A percentile compares a stretch with the other conserved stretches of the same genome.
phyloP scores from a whole-genome alignment of 1,284 basidiomycete genomes.

The Psilocybe mexicana region DNA sequence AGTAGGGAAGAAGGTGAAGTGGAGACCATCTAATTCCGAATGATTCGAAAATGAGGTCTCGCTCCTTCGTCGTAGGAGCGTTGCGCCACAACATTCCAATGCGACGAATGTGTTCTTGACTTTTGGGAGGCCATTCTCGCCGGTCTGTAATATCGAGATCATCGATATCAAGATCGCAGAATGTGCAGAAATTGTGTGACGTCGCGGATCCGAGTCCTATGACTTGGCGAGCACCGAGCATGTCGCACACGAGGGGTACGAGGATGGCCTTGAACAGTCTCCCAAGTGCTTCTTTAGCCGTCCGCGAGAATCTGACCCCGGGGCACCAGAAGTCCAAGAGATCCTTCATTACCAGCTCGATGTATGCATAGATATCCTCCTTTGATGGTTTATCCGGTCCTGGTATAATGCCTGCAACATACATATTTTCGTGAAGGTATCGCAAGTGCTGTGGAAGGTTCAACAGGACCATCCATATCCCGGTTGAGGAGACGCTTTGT shows the following conservation, averaged over 20 bases:
- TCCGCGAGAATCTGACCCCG: constrained; percentile 28
- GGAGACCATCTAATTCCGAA: constrained; percentile 28
- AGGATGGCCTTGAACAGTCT: constrained; percentile 19
- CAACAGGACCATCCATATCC: constrained; percentile 24
- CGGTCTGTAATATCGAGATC: constrained; percentile 31
- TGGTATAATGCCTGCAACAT: constrained; percentile 29
- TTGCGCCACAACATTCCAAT: constrained; percentile 24
- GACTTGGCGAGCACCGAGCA: constrained; percentile 35
- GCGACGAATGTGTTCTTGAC: constrained; percentile 17
- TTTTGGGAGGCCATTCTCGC: constrained; percentile 23
- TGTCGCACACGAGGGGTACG: constrained; percentile 20
- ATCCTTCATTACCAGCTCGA: no score
- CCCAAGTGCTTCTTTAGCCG: constrained; percentile 14
- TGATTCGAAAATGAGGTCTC: constrained; percentile 15
- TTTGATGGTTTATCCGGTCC: constrained; percentile 25
- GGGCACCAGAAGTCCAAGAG: constrained; percentile 24
- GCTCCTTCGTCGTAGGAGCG: constrained; percentile 14
- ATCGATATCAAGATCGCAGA: constrained; percentile 28
- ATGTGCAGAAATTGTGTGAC: constrained; percentile 32
- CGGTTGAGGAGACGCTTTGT: constrained; percentile 18
- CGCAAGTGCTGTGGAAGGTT: constrained; percentile 24
- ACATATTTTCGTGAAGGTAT: constrained; percentile 30
- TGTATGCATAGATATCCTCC: no score
- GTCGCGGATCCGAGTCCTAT: constrained; percentile 11
- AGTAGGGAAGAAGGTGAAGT: constrained; percentile 33